phyloP scores from a whole-genome alignment of 2,329 filamentous ascomycete genomes.

The Dactylellina drechsleri region DNA sequence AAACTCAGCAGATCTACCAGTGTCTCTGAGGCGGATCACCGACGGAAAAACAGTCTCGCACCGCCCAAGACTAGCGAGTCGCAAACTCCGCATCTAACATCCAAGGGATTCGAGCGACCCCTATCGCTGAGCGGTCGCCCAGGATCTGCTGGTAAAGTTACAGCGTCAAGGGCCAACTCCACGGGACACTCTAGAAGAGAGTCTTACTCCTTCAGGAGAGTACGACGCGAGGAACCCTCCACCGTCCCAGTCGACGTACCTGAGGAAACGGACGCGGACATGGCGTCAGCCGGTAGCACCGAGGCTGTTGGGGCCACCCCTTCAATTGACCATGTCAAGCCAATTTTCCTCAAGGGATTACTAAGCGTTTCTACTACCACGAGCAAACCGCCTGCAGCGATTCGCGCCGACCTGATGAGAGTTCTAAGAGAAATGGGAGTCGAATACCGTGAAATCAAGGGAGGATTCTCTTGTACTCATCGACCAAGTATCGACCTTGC shows the following conservation, averaged over 20 bases:
- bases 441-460: constrained; percentile 90
- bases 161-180: constrained; percentile 75
- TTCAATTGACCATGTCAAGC: constrained; percentile 82
- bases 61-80: constrained; percentile 60
- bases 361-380: constrained; percentile 98
- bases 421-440: constrained; percentile 88
- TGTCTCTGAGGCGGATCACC: constrained; percentile 65
- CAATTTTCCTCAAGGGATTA: constrained; percentile 92
- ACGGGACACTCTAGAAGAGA: constrained; percentile 88
- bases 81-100: constrained; percentile 57
- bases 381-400: constrained; percentile 84
- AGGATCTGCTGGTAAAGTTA: constrained; percentile 53
- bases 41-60: constrained; percentile 56
- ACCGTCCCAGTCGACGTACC: constrained; percentile 74
- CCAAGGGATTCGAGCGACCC: constrained; percentile 56
- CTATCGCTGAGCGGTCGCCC: constrained; percentile 53
- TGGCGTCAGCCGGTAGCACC: constrained; percentile 68
- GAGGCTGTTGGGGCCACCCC: constrained; percentile 63
- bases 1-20: constrained; percentile 86
- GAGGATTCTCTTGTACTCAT: constrained; percentile 90
- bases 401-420: constrained; percentile 87
- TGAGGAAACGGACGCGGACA: constrained; percentile 88
- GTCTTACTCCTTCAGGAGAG: constrained; percentile 87
- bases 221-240: constrained; percentile 75
- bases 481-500: constrained; percentile 88